Evolutionary conservation across 352 stramenopile genomes (phyloP).

Genomic region (Globisporangium spiculum): DNA sequence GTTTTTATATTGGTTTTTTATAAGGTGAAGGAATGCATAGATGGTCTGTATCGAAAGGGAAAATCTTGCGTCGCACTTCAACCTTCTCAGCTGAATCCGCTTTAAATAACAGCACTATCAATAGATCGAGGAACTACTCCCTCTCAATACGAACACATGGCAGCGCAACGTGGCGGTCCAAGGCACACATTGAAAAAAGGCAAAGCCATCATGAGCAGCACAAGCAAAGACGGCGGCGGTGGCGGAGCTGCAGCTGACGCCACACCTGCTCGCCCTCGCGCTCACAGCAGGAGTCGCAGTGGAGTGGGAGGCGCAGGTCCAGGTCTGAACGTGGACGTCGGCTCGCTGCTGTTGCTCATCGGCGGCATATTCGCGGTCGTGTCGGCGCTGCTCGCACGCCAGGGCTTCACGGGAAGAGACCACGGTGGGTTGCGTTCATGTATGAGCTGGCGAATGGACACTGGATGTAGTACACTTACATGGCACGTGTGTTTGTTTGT

Average conservation of each 20-base stretch:
- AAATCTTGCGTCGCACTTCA: neutral
- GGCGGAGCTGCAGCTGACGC: neutral
- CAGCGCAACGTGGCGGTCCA: neutral
- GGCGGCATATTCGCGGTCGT: slow-evolving; percentile 34
- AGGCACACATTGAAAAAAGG: neutral
- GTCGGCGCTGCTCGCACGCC: slow-evolving; percentile 47
- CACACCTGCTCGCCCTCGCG: neutral
- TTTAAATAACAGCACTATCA: neutral
- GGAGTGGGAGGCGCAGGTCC: neutral
- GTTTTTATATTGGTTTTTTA: neutral
- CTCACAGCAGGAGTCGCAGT: neutral
- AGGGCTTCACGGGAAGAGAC: slow-evolving; percentile 57
- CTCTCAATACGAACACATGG: neutral
- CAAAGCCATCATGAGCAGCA: neutral
- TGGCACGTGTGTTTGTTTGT: neutral
- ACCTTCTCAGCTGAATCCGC: neutral
- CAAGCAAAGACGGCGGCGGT: neutral
- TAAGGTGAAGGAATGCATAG: neutral
- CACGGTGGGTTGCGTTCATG: slow-evolving; percentile 30
- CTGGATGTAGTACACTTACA: no score
- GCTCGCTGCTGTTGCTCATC: slow-evolving; percentile 45
- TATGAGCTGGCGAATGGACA: no score
- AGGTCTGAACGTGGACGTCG: slow-evolving; percentile 20
- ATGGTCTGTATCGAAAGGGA: neutral
- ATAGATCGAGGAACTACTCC: neutral